Conservation (phyloP, 495 filamentous ascomycete species). For the Alectoria sarmentosa region DNA sequence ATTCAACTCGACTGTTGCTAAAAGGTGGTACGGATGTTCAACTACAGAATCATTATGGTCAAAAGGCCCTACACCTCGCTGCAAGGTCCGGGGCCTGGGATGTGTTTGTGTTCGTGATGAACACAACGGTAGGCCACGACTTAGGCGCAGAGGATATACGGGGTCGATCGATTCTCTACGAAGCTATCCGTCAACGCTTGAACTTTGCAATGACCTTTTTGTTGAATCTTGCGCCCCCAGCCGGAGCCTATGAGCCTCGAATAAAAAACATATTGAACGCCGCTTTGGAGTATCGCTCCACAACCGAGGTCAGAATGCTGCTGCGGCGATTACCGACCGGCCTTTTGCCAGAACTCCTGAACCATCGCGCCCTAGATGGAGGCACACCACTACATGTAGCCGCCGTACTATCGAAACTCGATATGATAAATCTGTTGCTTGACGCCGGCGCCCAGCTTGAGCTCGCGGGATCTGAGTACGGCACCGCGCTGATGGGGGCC, state of each 20-base stretch:
- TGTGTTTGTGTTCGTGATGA: conserved; percentile 1
- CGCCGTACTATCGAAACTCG: not conserved
- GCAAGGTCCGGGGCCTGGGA: too few species aligned
- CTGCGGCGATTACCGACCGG: conserved; percentile 7
- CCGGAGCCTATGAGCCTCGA: conserved; percentile 10
- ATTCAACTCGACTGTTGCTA: not conserved
- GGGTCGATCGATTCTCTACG: not conserved
- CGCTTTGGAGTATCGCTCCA: not conserved
- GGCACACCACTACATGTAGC: conserved; percentile 17
- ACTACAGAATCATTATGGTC: not conserved
- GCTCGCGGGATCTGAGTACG: conserved; percentile 17
- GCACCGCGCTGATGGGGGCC: conserved; percentile 24
- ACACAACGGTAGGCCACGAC: not conserved
- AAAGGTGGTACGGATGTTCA: conserved; percentile 1
- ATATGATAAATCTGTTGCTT: conserved; percentile 13
- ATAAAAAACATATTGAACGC: conserved; percentile 3
- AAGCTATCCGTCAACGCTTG: not conserved
- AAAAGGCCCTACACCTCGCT: conserved; percentile 5
- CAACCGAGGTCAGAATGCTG: not conserved
- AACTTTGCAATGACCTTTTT: not conserved
- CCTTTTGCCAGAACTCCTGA: not conserved
- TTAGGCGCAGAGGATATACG: not conserved
- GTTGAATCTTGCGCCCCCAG: conserved; percentile 6
- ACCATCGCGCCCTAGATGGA: not conserved
- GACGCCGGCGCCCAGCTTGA: conserved; percentile 19